These are phyloP conservation scores for Tetragonia tetragonoides DNA, from an alignment of 148 eudicot genomes.

Conservation along the genomic window DNA sequence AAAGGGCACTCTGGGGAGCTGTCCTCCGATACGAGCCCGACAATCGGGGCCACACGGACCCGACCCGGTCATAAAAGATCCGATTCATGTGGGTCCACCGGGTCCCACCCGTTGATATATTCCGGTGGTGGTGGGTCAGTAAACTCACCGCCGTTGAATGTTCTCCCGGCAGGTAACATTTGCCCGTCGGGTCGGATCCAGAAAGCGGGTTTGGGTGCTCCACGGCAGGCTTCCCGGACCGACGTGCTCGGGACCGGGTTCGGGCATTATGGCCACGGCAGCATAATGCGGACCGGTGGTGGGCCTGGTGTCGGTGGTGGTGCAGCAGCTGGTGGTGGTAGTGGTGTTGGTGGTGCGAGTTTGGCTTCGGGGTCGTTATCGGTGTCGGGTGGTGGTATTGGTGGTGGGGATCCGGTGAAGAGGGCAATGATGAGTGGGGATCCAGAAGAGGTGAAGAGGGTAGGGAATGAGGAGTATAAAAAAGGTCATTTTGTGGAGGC, in stretches of 20 bases:
- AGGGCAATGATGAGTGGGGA: conserved; percentile 33
- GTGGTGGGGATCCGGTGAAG: conserved; percentile 19
- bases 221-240: conserved; percentile 31
- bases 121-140: conserved; percentile 42
- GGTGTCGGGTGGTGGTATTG: neutral
- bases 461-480: conserved; percentile 69
- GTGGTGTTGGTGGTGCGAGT: conserved; percentile 13
- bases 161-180: conserved; percentile 67
- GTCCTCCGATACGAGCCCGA: conserved; percentile 35
- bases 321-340: too few relatives aligned
- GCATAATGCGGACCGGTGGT: conserved; percentile 52
- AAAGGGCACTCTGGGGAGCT: conserved; percentile 67
- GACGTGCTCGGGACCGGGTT: conserved; percentile 60
- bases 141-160: conserved; percentile 44
- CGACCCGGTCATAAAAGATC: conserved; percentile 47
- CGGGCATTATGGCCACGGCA: conserved; percentile 76
- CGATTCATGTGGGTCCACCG: conserved; percentile 48
- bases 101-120: conserved; percentile 27
- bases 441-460: conserved; percentile 74
- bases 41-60: conserved; percentile 8
- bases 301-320: neutral
- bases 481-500: conserved; percentile 63
- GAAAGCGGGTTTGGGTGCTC: conserved; percentile 47
- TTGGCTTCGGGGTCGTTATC: neutral
- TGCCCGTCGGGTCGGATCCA: conserved; percentile 63